Base-by-base conservation (phyloP, 1,284 basidiomycete genomes). In the Malassezia furfur region DNA sequence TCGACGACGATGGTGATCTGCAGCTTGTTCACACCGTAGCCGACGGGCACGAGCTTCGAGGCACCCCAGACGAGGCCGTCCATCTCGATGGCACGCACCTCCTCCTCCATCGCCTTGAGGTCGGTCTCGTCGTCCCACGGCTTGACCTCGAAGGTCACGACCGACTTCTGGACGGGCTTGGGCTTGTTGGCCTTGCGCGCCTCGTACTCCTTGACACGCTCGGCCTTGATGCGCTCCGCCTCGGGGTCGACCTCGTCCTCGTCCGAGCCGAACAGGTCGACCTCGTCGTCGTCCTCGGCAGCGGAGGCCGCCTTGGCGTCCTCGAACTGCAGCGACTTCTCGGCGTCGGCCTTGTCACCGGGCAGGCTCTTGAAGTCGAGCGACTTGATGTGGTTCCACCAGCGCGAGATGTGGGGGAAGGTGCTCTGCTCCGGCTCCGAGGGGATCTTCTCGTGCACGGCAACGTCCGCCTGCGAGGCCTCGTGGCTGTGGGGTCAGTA, bases 81-180 rank as follows among this genome's bases (percentile, higher is more conserved):
- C 80, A 83, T 80, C 77, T 90, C 83, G 72, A 98, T 85, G 30
- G 85, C 84, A 63, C 93, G 85, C 54, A 98, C 91, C 40, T 80
- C 71, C 39, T 81, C 78, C 79, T 98, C 93, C 66, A 98, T 81
- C 53, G 79, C 85, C 50, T 76, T 81, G 89, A 99, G 91, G 79
- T 96, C 88, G 59, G 93, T 99, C 81, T 96, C 91, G 77, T 96
- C 91, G 76, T 98, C 93, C 93, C 91, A 74, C 46, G 91, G 93
- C 80, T 96, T 98, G 64, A 98, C 90, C 67, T 96, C 91, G 70
- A 96, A 80, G 52, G 94, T 98, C 51, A 93, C 89, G 61, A 93
- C 83, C 64, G 89, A 93, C 88, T 90, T 74, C 51, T 73, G 55
- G 39, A 54, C 72, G 48, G 78, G 76, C 67, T 78, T 79, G 68